phyloP scores from a whole-genome alignment of 306 rosid genomes.

The Cyamopsis tetragonoloba region DNA sequence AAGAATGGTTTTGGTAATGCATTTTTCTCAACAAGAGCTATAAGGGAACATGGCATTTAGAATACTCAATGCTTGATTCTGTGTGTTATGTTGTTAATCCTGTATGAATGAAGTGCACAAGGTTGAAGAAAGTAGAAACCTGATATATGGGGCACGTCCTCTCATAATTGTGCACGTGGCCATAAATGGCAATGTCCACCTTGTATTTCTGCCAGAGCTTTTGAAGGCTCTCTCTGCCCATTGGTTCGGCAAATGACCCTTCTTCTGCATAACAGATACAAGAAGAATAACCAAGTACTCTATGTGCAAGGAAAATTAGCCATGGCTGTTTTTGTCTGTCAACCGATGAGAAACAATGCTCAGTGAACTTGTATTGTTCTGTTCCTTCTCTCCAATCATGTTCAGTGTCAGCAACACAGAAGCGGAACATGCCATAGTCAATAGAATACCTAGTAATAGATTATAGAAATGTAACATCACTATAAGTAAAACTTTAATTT shows the following conservation, averaged over 20 bases:
- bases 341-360: slow-evolving; percentile 75
- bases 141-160: slow-evolving; percentile 90
- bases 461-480: not conserved
- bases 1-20: not conserved
- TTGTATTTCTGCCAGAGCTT: slow-evolving; percentile 83
- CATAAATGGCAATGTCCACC: slow-evolving; percentile 84
- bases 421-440: slow-evolving; percentile 91
- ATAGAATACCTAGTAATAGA: slow-evolving; percentile 58
- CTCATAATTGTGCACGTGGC: slow-evolving; percentile 89
- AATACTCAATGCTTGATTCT: not conserved
- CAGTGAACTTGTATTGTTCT: slow-evolving; percentile 78
- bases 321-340: slow-evolving; percentile 95
- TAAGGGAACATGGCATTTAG: not conserved
- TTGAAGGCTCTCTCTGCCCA: slow-evolving; percentile 89
- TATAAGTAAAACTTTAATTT: too few relatives aligned
- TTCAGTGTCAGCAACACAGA: slow-evolving; percentile 87
- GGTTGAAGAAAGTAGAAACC: slow-evolving; percentile 46
- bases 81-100: not conserved
- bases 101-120: not conserved
- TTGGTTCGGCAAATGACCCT: slow-evolving; percentile 90
- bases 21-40: not conserved
- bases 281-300: slow-evolving; percentile 91
- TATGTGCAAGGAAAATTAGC: slow-evolving; percentile 81
- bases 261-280: slow-evolving; percentile 68
- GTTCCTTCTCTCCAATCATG: slow-evolving; percentile 91